Conservation (phyloP, 805 yeast species). For the Candida corydali region DNA sequence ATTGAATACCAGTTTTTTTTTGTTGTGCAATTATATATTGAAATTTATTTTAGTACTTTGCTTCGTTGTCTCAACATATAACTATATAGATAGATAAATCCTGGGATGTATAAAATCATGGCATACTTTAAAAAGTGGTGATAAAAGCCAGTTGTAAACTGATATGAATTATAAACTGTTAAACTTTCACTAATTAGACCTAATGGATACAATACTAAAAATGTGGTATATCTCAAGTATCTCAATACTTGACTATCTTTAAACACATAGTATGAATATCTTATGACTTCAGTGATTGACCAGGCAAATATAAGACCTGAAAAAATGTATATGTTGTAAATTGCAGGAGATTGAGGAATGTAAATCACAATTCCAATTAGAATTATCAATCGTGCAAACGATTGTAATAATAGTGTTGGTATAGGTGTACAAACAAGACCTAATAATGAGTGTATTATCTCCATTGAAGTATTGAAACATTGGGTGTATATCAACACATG, state of each 20-base stretch:
- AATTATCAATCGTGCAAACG: slow-evolving; percentile 25
- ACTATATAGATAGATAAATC: slow-evolving; percentile 22
- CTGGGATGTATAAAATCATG: slow-evolving; percentile 26
- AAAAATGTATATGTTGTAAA: slow-evolving; percentile 17
- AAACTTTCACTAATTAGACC: slow-evolving; percentile 25
- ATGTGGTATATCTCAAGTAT: slow-evolving; percentile 28
- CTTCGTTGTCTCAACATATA: slow-evolving; percentile 29
- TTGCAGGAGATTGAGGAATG: slow-evolving; percentile 27
- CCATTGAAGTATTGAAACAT: slow-evolving; percentile 21
- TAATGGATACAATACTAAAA: slow-evolving; percentile 26
- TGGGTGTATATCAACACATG: slow-evolving; percentile 22
- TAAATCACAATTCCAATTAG: slow-evolving; percentile 23
- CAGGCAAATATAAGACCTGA: slow-evolving; percentile 24
- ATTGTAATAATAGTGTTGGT: slow-evolving; percentile 22
- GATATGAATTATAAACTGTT: slow-evolving; percentile 21
- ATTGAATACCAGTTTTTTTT: not conserved
- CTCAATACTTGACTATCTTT: slow-evolving; percentile 15
- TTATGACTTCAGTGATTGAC: slow-evolving; percentile 24
- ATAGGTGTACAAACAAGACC: slow-evolving; percentile 29
- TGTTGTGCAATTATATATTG: not conserved
- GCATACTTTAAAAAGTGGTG: slow-evolving; percentile 19
- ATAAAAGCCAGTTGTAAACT: slow-evolving; percentile 10
- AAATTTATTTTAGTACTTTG: slow-evolving; percentile 11
- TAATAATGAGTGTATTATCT: slow-evolving; percentile 17
- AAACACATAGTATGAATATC: slow-evolving; percentile 24